These are phyloP conservation scores for Cucurbita maxima DNA, from an alignment of 306 rosid genomes.

Conservation along the genomic window DNA sequence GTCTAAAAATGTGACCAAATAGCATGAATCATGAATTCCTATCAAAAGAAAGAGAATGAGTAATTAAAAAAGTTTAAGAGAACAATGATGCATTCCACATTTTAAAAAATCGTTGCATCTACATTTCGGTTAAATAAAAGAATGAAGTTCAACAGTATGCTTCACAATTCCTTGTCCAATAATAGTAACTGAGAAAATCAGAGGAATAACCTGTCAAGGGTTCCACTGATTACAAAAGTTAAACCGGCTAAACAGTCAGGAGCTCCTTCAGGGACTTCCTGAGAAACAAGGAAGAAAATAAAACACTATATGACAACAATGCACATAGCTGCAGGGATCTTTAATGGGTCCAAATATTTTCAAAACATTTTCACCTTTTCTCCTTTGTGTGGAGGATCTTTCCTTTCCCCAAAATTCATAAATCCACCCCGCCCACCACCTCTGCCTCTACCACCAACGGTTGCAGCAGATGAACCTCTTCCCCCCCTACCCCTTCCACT, in stretches of 20 bases:
- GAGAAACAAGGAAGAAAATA: conserved; percentile 21
- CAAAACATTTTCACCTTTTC: conserved; percentile 53
- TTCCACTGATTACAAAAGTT: conserved; percentile 94
- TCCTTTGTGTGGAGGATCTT: conserved; percentile 95
- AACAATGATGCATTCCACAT: neutral
- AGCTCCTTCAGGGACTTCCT: conserved; percentile 97
- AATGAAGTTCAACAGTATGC: neutral
- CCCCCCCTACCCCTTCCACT: conserved; percentile 79
- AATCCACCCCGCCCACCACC: conserved; percentile 89
- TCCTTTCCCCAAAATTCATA: conserved; percentile 92
- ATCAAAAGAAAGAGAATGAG: neutral
- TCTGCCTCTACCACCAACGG: conserved; percentile 79
- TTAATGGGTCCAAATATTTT: conserved; percentile 3
- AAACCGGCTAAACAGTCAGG: conserved; percentile 66
- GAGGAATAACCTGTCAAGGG: conserved; percentile 67
- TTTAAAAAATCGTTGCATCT: neutral
- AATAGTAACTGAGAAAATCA: neutral
- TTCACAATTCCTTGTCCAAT: neutral
- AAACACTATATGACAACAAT: conserved; percentile 5
- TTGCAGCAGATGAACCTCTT: conserved; percentile 39
- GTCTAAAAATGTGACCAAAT: neutral
- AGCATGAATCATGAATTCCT: neutral
- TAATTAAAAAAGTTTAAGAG: neutral
- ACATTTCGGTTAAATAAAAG: neutral
- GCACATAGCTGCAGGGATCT: neutral